Evolutionary conservation across 345 rosid species (phyloP), one percentile per base, ranked within the genome.

Genomic region (Brassica cretica): DNA sequence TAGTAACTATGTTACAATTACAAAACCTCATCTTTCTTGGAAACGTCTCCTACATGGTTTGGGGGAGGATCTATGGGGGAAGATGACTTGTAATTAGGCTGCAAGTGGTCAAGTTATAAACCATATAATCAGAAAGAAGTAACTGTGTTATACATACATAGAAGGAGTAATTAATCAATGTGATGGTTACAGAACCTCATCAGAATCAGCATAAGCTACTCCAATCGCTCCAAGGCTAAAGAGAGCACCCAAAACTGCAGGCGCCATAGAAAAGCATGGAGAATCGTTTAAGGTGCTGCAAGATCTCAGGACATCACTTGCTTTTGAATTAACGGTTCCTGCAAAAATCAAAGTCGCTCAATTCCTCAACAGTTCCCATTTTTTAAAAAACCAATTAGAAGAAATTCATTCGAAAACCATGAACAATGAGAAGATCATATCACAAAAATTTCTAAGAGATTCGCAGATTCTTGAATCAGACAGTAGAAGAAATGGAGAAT

Each of bases 141-240:
- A 64, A 64, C 30, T 27, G 30, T 3, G 30, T 27, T 27, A 27
- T 27, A 27, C 0, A 32, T 32, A 32, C 0, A 33, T 33, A 33
- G 37, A 37, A 37, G 9, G 56, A 61, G 60, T 39, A 59, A 73
- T 15, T 64, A 24, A 53, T 64, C 46, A 4, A 62, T 64, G 19
- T 16, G 65, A 62, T n/a, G 15, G 56, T 53, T 33, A 68, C 24
- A 62, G 25, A 78, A 92, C 96, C 94, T 91, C 86, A 69, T 84
- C 86, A 80, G 81, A 76, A 71, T 94, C 93, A 7, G 98, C 91
- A 87, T 84, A 86, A 30, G 94, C 89, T 18, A 85, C 74, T 70
- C 30, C 30, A 27, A 4, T 27, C 30, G 74, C 68, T 78, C 91
- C 96, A 56, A 65, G 67, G 64, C 97, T 92, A 18, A 90, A 56